Conservation (phyloP, 805 yeast species). For the Myxozyma melibiosi region DNA sequence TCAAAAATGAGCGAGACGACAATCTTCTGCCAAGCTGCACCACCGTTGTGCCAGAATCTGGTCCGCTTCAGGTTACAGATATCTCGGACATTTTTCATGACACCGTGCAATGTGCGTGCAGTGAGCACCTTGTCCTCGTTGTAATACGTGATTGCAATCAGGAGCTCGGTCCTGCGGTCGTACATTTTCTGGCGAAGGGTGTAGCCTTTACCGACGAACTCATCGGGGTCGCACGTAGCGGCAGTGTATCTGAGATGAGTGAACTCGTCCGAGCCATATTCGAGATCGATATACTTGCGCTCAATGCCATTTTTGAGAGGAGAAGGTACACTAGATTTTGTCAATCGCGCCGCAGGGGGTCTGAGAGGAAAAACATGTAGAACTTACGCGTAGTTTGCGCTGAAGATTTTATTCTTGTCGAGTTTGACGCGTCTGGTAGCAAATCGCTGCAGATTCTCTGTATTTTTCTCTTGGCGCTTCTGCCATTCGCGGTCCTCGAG, state of each 20-base stretch:
- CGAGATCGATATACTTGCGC: conserved; percentile 45
- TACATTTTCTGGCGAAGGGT: conserved; percentile 59
- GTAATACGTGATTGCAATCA: conserved; percentile 66
- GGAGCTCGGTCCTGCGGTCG: conserved; percentile 61
- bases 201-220: conserved; percentile 58
- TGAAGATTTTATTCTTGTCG: conserved; percentile 42
- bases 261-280: conserved; percentile 49
- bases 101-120: conserved; percentile 61
- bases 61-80: conserved; percentile 53
- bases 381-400: conserved; percentile 31
- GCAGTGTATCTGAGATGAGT: conserved; percentile 63
- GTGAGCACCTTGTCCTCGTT: conserved; percentile 66
- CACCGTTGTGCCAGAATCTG: conserved; percentile 53
- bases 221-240: conserved; percentile 70
- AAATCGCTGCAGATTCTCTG: conserved; percentile 38
- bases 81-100: conserved; percentile 64
- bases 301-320: conserved; percentile 45
- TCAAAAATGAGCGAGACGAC: conserved; percentile 66
- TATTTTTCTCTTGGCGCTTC: conserved; percentile 38
- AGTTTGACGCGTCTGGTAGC: conserved; percentile 46
- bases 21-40: conserved; percentile 60
- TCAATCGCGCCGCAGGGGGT: not conserved
- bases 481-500: conserved; percentile 35
- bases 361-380: not conserved
- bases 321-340: conserved; percentile 43